These are phyloP conservation scores for Magnusiomyces sp. DNA, from an alignment of 1,139 yeast genomes.

Conservation along the genomic window DNA sequence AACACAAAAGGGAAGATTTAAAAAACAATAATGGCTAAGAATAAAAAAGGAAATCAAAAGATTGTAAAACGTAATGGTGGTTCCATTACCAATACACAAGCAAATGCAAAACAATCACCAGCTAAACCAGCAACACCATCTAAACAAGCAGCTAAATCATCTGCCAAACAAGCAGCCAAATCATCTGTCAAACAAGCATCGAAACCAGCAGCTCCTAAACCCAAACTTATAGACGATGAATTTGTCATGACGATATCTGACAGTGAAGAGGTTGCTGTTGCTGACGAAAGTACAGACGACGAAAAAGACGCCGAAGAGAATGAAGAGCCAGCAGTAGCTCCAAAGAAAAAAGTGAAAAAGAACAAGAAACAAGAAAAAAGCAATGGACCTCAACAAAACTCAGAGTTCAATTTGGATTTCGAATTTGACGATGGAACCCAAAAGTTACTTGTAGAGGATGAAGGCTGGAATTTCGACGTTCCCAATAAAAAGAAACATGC, in stretches of 20 bases:
- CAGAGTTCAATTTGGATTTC: constrained; percentile 43
- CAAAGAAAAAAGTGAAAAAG: constrained; percentile 22
- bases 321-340: constrained; percentile 17
- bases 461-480: constrained; percentile 77
- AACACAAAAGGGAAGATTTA: not conserved
- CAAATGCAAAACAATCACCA: no score
- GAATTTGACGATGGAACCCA: constrained; percentile 43
- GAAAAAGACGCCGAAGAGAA: constrained; percentile 19
- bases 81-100: no score
- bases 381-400: constrained; percentile 22
- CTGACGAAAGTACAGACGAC: constrained; percentile 37
- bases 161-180: not conserved
- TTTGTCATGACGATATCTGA: constrained; percentile 64
- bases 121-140: no score
- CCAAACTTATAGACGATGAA: constrained; percentile 36
- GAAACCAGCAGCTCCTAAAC: no score
- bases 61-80: not conserved
- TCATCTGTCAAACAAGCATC: not conserved
- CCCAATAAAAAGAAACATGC: constrained; percentile 28
- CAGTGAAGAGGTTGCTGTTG: constrained; percentile 45
- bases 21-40: not conserved
- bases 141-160: not conserved
- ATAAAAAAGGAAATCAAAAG: not conserved
- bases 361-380: constrained; percentile 24
- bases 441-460: constrained; percentile 35